Evolutionary conservation across 345 rosid genomes (phyloP).

Genomic region (Melastoma malabathricum): DNA sequence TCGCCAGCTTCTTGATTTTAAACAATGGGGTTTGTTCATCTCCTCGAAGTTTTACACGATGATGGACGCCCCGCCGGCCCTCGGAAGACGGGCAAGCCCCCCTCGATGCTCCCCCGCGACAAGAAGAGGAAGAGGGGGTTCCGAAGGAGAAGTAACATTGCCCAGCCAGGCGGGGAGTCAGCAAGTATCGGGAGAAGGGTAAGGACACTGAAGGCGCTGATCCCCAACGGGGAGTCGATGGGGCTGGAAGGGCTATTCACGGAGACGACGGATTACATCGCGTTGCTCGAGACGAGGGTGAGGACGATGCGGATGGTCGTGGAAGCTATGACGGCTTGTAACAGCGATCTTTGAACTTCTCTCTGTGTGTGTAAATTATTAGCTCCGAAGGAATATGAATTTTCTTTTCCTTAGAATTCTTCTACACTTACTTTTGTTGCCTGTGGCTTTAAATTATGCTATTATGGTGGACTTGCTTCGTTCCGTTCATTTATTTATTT

Average conservation of each 20-base stretch:
- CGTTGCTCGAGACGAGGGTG: slow-evolving; percentile 62
- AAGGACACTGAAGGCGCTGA: slow-evolving; percentile 44
- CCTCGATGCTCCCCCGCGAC: not conserved
- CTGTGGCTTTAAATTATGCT: no score
- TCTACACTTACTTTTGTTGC: no score
- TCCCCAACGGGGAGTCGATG: slow-evolving; percentile 34
- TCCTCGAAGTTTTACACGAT: not conserved
- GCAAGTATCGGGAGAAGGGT: slow-evolving; percentile 1
- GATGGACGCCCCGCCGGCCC: not conserved
- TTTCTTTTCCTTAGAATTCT: no score
- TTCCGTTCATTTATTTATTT: no score
- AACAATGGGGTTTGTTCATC: slow-evolving; percentile 4
- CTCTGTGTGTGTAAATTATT: no score
- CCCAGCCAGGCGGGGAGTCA: no score
- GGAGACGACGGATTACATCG: slow-evolving; percentile 70
- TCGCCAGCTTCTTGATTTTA: no score
- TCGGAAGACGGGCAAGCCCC: not conserved
- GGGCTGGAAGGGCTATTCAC: slow-evolving; percentile 56
- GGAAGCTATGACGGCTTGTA: slow-evolving; percentile 33
- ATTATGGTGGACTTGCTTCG: no score
- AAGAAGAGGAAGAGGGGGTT: slow-evolving; percentile 1
- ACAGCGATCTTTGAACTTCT: slow-evolving; percentile 11
- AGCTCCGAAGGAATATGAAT: no score
- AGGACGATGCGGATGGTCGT: slow-evolving; percentile 68
- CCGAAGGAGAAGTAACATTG: no score